A percentile compares a stretch with the other conserved stretches of the same genome.
Evolutionary conservation across 2,329 filamentous ascomycete species (phyloP).

Genomic region (Sporothrix globosa): DNA sequence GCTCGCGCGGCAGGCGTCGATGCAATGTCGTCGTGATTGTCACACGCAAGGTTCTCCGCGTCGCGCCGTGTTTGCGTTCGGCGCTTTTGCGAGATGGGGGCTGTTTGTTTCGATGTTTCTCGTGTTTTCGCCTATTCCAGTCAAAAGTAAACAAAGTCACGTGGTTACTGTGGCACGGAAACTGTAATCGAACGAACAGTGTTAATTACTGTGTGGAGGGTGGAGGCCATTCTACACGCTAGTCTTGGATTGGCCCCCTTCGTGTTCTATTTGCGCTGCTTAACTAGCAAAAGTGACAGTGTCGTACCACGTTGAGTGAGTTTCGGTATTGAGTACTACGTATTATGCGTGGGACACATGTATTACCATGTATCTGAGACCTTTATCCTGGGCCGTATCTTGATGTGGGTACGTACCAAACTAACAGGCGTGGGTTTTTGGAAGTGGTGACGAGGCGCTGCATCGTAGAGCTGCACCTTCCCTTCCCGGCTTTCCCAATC

Average conservation of each 20-base stretch:
- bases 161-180: conserved; percentile 31
- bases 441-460: conserved; percentile 24
- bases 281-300: background rate
- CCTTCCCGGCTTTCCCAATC: background rate
- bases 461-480: conserved; percentile 15
- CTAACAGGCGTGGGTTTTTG: background rate
- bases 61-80: conserved; percentile 28
- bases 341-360: no score
- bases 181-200: background rate
- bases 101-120: conserved; percentile 31
- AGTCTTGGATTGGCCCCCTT: background rate
- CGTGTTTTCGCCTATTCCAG: conserved; percentile 31
- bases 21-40: conserved; percentile 15
- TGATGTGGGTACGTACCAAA: conserved; percentile 22
- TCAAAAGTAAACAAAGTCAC: conserved; percentile 41
- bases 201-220: background rate
- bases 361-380: background rate
- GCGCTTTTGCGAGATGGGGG: conserved; percentile 12
- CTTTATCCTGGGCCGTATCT: background rate
- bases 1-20: conserved; percentile 4
- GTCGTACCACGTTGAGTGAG: background rate
- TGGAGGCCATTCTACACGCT: background rate
- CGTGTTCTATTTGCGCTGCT: conserved; percentile 10
- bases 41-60: conserved; percentile 16
- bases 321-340: background rate